A percentile compares a stretch with the other conserved stretches of the same genome.
These are phyloP conservation scores for Pinus tabuliformis DNA, from an alignment of 75 land plant species.

Conservation along the genomic window DNA sequence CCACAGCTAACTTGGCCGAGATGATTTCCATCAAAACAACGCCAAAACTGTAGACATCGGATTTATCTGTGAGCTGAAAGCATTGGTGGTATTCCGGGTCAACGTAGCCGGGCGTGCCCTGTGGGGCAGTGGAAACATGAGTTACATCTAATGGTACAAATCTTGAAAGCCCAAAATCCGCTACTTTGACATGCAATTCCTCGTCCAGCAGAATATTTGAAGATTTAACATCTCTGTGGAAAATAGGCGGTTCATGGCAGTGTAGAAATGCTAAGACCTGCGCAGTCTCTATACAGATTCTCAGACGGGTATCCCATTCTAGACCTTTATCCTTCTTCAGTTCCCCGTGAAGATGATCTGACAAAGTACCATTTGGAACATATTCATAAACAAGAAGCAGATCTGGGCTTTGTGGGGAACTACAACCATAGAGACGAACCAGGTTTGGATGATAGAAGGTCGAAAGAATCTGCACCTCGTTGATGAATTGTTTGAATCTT, in stretches of 20 bases:
- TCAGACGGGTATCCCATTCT: constrained; percentile 15
- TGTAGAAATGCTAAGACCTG: constrained; percentile 25
- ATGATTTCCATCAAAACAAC: constrained; percentile 31
- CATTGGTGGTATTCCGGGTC: constrained; percentile 24
- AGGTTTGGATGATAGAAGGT: constrained; percentile 21
- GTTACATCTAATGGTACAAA: constrained; percentile 6
- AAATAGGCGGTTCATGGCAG: constrained; percentile 11
- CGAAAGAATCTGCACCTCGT: not conserved
- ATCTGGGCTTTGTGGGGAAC: not conserved
- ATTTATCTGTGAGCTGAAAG: constrained; percentile 30
- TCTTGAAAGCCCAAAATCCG: constrained; percentile 31
- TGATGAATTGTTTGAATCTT: constrained; percentile 10
- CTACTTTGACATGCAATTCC: constrained; percentile 20
- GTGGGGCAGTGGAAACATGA: constrained; percentile 24
- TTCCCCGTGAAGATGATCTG: constrained; percentile 24
- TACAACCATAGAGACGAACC: constrained; percentile 20
- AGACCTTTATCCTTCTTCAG: not conserved
- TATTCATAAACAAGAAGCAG: constrained; percentile 42
- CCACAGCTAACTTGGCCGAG: constrained; percentile 17
- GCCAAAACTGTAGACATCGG: constrained; percentile 39
- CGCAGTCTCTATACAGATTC: not conserved
- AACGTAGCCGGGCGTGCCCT: constrained; percentile 32
- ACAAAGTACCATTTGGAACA: constrained; percentile 30
- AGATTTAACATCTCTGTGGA: constrained; percentile 35
- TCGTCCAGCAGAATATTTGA: constrained; percentile 27